Evolutionary conservation across 371 early-diverging fungal genomes (phyloP).

Genomic region (Phascolomyces articulosus): DNA sequence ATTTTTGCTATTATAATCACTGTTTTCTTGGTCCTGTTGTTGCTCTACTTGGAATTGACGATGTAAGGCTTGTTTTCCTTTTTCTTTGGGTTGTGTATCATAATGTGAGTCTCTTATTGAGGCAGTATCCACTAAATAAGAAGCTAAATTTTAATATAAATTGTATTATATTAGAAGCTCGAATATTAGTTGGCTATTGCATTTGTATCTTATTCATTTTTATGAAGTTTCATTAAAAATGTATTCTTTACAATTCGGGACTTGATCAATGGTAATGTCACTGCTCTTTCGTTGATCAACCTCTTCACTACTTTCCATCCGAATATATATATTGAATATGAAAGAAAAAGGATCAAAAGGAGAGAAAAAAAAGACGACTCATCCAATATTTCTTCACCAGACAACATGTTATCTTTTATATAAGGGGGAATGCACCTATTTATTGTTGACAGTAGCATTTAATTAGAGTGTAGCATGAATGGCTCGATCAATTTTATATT

Average conservation of each 20-base stretch:
- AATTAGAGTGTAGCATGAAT: neutral
- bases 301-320: neutral
- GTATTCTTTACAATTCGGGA: neutral
- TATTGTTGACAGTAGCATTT: neutral
- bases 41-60: neutral
- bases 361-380: neutral
- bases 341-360: neutral
- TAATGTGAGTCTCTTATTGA: neutral
- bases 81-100: neutral
- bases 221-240: too few species aligned
- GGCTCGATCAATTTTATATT: slow-evolving; percentile 4
- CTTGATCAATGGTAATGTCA: neutral
- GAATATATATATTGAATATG: neutral
- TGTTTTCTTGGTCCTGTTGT: neutral
- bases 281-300: neutral
- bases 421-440: neutral
- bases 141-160: neutral
- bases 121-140: too few species aligned
- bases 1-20: neutral
- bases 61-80: neutral
- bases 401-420: neutral
- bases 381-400: too few species aligned
- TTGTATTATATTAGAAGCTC: too few species aligned
- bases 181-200: too few species aligned
- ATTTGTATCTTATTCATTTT: too few species aligned